A percentile compares a stretch with the other conserved stretches of the same genome.
phyloP scores from a whole-genome alignment of 1,139 yeast species.

The Scheffersomyces stambukii region DNA sequence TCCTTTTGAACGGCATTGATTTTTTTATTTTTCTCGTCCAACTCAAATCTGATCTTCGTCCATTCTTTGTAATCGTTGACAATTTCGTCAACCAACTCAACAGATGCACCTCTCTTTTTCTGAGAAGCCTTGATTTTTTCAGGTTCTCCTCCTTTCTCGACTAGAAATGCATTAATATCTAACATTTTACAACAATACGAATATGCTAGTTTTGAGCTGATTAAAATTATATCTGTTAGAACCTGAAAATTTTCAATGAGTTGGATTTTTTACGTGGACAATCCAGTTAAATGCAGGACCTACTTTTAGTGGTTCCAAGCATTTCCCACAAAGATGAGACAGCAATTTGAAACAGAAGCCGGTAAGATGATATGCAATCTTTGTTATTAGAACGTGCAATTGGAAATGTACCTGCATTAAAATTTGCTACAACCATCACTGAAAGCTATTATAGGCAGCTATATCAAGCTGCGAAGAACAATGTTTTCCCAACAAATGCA shows the following conservation, averaged over 20 bases:
- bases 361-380: slow-evolving; percentile 29
- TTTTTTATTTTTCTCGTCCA: slow-evolving; percentile 85
- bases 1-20: slow-evolving; percentile 87
- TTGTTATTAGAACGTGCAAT: slow-evolving; percentile 31
- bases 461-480: slow-evolving; percentile 19
- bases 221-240: neutral
- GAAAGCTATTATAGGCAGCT: slow-evolving; percentile 35
- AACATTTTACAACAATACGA: slow-evolving; percentile 48
- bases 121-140: slow-evolving; percentile 84
- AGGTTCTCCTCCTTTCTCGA: slow-evolving; percentile 96
- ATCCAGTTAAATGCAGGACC: no score
- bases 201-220: neutral
- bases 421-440: slow-evolving; percentile 34
- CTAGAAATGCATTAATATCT: slow-evolving; percentile 86
- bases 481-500: slow-evolving; percentile 35
- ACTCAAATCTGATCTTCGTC: slow-evolving; percentile 88
- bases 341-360: no score
- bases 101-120: slow-evolving; percentile 90
- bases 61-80: slow-evolving; percentile 86
- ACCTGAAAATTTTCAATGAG: neutral
- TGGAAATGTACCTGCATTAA: slow-evolving; percentile 26
- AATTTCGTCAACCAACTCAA: slow-evolving; percentile 93
- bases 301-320: no score
- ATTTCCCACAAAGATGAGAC: no score
- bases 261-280: slow-evolving; percentile 1